phyloP scores from a whole-genome alignment of 208 protist species.

The Crithidia thermophila region DNA sequence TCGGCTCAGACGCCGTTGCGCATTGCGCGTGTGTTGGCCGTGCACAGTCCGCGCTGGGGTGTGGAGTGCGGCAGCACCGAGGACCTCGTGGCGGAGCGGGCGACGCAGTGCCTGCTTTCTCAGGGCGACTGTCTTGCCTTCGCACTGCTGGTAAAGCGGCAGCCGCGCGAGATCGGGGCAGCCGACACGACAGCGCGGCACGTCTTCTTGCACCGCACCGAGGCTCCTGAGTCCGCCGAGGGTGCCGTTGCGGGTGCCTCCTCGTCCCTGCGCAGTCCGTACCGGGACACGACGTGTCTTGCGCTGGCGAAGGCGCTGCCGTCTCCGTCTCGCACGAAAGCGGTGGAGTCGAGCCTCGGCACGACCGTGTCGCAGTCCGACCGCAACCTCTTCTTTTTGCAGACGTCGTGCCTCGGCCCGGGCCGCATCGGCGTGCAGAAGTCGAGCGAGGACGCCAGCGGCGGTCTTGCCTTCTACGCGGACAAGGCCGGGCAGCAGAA shows the following conservation, averaged over 20 bases:
- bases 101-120: conserved; percentile 44
- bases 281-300: conserved; percentile 56
- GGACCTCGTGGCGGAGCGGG: conserved; percentile 36
- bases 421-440: conserved; percentile 41
- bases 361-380: conserved; percentile 23
- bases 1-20: conserved; percentile 47
- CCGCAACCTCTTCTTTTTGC: conserved; percentile 68
- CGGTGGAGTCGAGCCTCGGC: conserved; percentile 40
- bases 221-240: neutral
- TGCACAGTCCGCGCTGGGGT: conserved; percentile 63
- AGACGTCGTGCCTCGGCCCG: conserved; percentile 54
- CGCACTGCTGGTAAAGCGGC: conserved; percentile 49
- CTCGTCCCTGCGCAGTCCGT: too few species aligned
- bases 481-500: conserved; percentile 52
- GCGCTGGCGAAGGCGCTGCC: conserved; percentile 38
- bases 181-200: conserved; percentile 22
- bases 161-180: conserved; percentile 4
- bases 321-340: conserved; percentile 12
- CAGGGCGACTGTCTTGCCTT: conserved; percentile 56
- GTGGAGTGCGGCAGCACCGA: conserved; percentile 37
- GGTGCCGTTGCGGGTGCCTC: neutral
- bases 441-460: conserved; percentile 8
- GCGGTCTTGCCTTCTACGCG: conserved; percentile 68
- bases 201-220: neutral
- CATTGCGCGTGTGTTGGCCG: conserved; percentile 51